These are phyloP conservation scores for Coemansia asiatica DNA, from an alignment of 192 early-diverging fungal genomes.

Conservation along the genomic window DNA sequence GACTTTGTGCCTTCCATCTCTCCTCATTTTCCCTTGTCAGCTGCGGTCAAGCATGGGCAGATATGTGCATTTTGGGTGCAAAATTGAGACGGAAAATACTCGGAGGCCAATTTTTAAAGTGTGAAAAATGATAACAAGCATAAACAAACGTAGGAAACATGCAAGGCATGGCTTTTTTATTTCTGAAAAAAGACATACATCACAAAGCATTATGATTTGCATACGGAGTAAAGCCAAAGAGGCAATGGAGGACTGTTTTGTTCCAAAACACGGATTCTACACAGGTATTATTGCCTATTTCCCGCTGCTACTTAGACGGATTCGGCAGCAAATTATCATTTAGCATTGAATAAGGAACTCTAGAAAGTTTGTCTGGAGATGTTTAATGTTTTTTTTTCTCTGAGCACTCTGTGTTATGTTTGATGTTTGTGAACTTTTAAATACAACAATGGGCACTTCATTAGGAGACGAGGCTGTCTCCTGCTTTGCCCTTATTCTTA, in stretches of 20 bases:
- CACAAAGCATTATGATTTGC: not conserved
- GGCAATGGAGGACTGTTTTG: not conserved
- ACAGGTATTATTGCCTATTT: no score
- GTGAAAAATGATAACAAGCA: not conserved
- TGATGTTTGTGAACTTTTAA: not conserved
- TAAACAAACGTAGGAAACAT: not conserved
- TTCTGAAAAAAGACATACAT: not conserved
- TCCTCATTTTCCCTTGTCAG: not conserved
- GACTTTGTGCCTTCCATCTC: not conserved
- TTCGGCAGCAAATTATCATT: not conserved
- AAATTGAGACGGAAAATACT: not conserved
- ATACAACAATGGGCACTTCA: not conserved
- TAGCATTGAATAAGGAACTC: not conserved
- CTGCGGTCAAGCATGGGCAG: not conserved
- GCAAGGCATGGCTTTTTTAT: not conserved
- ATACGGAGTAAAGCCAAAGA: not conserved
- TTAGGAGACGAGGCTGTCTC: not conserved
- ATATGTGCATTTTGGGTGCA: not conserved
- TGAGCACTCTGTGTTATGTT: not conserved
- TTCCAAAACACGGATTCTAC: not conserved
- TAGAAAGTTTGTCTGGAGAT: not conserved
- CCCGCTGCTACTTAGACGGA: not conserved
- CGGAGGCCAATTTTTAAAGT: not conserved
- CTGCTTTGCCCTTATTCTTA: not conserved
- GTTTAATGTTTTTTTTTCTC: not conserved